Conservation (phyloP, 352 stramenopile species). For the Poterioochromonas sp. region DNA sequence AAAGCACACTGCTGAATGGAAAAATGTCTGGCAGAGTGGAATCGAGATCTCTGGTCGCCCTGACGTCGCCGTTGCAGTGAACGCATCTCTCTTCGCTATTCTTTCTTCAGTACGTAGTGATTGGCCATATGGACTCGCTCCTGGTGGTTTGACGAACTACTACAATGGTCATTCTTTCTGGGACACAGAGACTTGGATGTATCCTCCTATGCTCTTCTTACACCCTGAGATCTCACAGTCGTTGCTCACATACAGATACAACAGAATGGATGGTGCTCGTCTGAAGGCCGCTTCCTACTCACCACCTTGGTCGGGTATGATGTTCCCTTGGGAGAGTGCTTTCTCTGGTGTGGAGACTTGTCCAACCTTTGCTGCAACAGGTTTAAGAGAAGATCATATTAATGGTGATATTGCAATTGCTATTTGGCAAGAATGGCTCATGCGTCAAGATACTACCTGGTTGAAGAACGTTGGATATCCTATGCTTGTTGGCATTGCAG, state of each 20-base stretch:
- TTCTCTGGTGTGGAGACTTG: conserved; percentile 32
- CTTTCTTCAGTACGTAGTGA: conserved; percentile 33
- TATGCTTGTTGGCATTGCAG: conserved; percentile 29
- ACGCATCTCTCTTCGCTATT: conserved; percentile 33
- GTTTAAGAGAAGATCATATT: conserved; percentile 35
- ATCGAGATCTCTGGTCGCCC: conserved; percentile 15
- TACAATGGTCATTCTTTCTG: conserved; percentile 37
- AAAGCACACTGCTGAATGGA: not conserved
- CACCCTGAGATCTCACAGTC: conserved; percentile 26
- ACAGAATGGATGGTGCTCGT: conserved; percentile 22
- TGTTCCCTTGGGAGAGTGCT: conserved; percentile 37
- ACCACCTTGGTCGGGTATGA: conserved; percentile 18
- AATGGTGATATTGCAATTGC: conserved; percentile 34
- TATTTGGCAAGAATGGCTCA: conserved; percentile 27
- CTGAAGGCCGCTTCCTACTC: conserved; percentile 27
- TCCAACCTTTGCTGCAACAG: conserved; percentile 27
- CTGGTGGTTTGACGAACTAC: conserved; percentile 35
- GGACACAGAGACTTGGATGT: conserved; percentile 40
- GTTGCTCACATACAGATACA: conserved; percentile 24
- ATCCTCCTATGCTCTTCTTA: conserved; percentile 34
- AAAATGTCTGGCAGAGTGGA: conserved; percentile 1
- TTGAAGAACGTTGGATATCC: not conserved
- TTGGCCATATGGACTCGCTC: conserved; percentile 30
- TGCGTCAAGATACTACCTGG: conserved; percentile 19
- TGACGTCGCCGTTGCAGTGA: conserved; percentile 31